Percentiles rank a stretch among this genome's conserved stretches.
phyloP scores from a whole-genome alignment of 352 stramenopile species.

The Pythium phragmitis region DNA sequence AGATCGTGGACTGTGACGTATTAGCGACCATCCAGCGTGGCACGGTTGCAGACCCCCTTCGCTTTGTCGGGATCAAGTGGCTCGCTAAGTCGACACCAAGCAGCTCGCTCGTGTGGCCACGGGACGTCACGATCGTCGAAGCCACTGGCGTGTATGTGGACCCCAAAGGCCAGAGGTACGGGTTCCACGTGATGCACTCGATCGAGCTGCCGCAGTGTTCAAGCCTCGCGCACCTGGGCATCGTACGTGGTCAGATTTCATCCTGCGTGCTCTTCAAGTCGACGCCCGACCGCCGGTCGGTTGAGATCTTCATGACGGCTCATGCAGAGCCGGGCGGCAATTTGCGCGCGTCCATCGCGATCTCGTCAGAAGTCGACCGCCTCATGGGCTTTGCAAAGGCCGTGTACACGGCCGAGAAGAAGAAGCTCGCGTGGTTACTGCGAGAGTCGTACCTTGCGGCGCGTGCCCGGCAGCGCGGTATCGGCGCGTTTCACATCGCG shows the following conservation, averaged over 20 bases:
- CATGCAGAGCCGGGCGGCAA: conserved; percentile 29
- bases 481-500: background rate
- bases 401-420: conserved; percentile 31
- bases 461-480: background rate
- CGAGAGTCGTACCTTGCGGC: background rate
- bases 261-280: conserved; percentile 20
- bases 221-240: background rate
- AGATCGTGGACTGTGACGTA: conserved; percentile 41
- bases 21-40: conserved; percentile 41
- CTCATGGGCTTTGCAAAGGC: conserved; percentile 31
- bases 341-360: conserved; percentile 18
- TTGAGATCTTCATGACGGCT: conserved; percentile 35
- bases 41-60: conserved; percentile 27
- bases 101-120: conserved; percentile 25
- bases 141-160: conserved; percentile 39
- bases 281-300: conserved; percentile 10
- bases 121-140: conserved; percentile 47
- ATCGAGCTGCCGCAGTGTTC: conserved; percentile 30
- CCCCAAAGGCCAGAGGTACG: conserved; percentile 35
- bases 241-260: conserved; percentile 18
- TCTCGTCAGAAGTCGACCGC: conserved; percentile 23
- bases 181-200: conserved; percentile 40
- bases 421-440: conserved; percentile 32
- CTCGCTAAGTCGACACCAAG: conserved; percentile 12
- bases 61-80: conserved; percentile 32